phyloP scores from a whole-genome alignment of 805 yeast species.

The Brettanomyces naardenensis region DNA sequence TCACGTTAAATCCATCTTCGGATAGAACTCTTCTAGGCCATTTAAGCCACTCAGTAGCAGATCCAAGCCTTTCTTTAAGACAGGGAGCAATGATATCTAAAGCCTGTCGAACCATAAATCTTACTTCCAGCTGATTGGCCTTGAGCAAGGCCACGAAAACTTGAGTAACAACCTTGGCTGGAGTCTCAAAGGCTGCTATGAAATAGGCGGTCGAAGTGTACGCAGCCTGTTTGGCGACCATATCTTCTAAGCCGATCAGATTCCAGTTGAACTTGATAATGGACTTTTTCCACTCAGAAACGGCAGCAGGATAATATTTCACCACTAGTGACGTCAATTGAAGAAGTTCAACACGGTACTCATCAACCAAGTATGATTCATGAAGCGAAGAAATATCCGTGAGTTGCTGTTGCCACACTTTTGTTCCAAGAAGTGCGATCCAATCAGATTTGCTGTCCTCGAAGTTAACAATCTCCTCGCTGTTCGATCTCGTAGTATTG shows the following conservation, averaged over 20 bases:
- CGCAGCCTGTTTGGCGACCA: constrained; percentile 85
- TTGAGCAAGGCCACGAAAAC: constrained; percentile 84
- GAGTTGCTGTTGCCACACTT: constrained; percentile 70
- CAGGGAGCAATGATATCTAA: constrained; percentile 85
- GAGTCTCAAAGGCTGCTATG: constrained; percentile 82
- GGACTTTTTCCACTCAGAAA: constrained; percentile 65
- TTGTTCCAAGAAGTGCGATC: constrained; percentile 53
- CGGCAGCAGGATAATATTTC: constrained; percentile 52
- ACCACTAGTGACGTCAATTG: constrained; percentile 76
- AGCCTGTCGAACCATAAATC: constrained; percentile 78
- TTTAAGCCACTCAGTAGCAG: constrained; percentile 70
- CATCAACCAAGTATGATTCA: constrained; percentile 64
- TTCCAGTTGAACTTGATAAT: constrained; percentile 94
- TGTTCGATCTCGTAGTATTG: constrained; percentile 46
- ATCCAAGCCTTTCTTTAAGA: constrained; percentile 59
- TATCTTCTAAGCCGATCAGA: constrained; percentile 81
- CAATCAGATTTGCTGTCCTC: constrained; percentile 38
- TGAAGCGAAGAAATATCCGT: constrained; percentile 43
- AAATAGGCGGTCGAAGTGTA: constrained; percentile 82
- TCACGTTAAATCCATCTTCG: constrained; percentile 82
- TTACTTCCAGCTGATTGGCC: constrained; percentile 78
- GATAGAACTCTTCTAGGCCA: constrained; percentile 91
- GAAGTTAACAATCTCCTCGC: constrained; percentile 13
- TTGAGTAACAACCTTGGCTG: constrained; percentile 80
- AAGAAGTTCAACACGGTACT: constrained; percentile 65